phyloP scores from a whole-genome alignment of 164 flowering plant species.

The Malania oleifera region DNA sequence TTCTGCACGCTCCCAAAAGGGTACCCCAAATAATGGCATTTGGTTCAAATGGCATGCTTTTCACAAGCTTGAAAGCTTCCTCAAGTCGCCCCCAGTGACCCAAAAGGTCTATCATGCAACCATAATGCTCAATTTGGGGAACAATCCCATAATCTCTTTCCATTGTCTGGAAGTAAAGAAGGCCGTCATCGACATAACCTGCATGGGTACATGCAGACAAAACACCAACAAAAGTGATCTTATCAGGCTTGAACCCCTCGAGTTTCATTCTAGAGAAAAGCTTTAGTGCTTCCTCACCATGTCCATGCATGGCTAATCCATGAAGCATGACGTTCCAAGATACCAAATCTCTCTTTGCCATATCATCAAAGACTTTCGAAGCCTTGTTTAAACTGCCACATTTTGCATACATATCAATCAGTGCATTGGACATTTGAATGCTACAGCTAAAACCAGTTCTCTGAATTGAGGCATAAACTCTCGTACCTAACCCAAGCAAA shows the following conservation, averaged over 20 bases:
- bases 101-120: conserved; percentile 59
- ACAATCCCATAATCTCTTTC: conserved; percentile 40
- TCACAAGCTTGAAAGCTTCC: conserved; percentile 49
- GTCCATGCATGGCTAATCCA: conserved; percentile 73
- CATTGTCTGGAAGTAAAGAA: conserved; percentile 43
- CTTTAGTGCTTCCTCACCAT: conserved; percentile 47
- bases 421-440: conserved; percentile 47
- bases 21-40: conserved; percentile 72
- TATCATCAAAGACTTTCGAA: conserved; percentile 35
- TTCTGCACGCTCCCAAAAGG: conserved; percentile 53
- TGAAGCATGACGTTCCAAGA: conserved; percentile 81
- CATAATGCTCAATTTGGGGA: conserved; percentile 56
- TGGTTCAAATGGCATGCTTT: conserved; percentile 55
- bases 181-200: conserved; percentile 51
- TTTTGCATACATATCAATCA: conserved; percentile 84
- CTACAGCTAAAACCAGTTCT: conserved; percentile 30
- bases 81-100: conserved; percentile 56
- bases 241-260: conserved; percentile 55
- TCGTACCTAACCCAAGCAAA: conserved; percentile 55
- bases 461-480: conserved; percentile 46
- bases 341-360: conserved; percentile 48
- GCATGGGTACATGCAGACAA: conserved; percentile 63
- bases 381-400: conserved; percentile 66
- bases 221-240: conserved; percentile 48
- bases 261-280: conserved; percentile 54